phyloP scores from a whole-genome alignment of 2,329 filamentous ascomycete genomes.

The Thyridium curvatum region DNA sequence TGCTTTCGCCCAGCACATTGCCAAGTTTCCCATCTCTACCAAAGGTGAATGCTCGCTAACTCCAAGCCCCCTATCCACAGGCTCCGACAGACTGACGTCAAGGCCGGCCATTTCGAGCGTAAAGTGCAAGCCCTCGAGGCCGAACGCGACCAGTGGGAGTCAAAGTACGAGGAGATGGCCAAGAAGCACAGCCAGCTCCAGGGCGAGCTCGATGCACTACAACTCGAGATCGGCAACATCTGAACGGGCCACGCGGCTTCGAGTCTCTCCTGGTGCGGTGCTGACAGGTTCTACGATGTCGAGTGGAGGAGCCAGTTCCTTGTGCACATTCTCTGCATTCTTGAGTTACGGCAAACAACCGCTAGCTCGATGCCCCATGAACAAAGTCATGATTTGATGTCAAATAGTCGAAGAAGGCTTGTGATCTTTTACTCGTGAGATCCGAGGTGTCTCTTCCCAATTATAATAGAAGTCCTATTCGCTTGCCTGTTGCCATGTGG shows the following conservation, averaged over 20 bases:
- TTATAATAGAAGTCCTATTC: no score
- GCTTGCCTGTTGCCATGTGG: no score
- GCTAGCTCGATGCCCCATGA: no score
- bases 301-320: no score
- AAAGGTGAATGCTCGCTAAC: constrained; percentile 8
- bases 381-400: no score
- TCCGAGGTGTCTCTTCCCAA: no score
- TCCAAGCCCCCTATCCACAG: constrained; percentile 38
- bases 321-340: no score
- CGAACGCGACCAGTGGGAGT: constrained; percentile 89
- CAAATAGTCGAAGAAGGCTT: no score
- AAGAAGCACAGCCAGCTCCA: constrained; percentile 79
- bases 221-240: constrained; percentile 88
- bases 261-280: no score
- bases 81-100: constrained; percentile 97
- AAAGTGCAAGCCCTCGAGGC: constrained; percentile 96
- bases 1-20: constrained; percentile 6
- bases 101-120: constrained; percentile 98
- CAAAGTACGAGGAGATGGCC: constrained; percentile 96
- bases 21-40: constrained; percentile 5
- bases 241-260: constrained; percentile 37
- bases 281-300: no score
- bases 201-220: constrained; percentile 89
- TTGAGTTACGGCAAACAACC: no score
- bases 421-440: no score